Base-by-base conservation (phyloP, 495 filamentous ascomycete genomes). In the Penicillium odoratum region DNA sequence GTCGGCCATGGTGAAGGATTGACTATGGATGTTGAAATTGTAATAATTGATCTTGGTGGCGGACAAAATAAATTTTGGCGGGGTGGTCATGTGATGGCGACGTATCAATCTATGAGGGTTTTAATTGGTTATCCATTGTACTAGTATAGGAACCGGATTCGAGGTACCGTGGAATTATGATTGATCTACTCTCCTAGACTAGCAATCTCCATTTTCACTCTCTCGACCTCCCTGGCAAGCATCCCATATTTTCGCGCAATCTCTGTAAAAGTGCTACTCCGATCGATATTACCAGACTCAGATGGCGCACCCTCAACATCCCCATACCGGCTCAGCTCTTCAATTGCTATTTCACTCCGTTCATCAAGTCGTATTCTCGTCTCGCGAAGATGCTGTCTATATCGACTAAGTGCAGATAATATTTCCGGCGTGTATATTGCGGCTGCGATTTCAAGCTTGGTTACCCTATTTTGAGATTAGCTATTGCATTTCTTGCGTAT, bases 361-460 rank as follows among this genome's bases (percentile, higher is more conserved):
- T 86, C 81, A 28, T 70, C 74, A 30, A 87, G 48, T 45, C 79
- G 66, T 38, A 64, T 73, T 47, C 72, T 76, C 8, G 75, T 80
- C 43, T 85, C 79, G 7, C 69, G 61, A 29, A 91, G 63, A 63
- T 86, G 81, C 10, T 70, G 60, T 21, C 67, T 72, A 62, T 89
- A 91, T 40, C 74, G 74, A 5, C 59, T 60, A 45, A 93, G 74
- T 10, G 88, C 88, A 25, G 67, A 66, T 18, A 69, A 56, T 0
- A 83, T 81, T 38, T 86, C 83, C 0, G 82, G 77, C 0, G 83
- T 84, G 68, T 89, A 87, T 0, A 84, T 76, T 5, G 76, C 68
- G 18, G 72, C 67, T 9, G 67, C 59, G 15, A 73, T 66, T 45
- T 78, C 76, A 38, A 78, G 59, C 53, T 72, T 74, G 25, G 67